Evolutionary conservation across 306 rosid species (phyloP).

Genomic region (Vigna nakashimae): DNA sequence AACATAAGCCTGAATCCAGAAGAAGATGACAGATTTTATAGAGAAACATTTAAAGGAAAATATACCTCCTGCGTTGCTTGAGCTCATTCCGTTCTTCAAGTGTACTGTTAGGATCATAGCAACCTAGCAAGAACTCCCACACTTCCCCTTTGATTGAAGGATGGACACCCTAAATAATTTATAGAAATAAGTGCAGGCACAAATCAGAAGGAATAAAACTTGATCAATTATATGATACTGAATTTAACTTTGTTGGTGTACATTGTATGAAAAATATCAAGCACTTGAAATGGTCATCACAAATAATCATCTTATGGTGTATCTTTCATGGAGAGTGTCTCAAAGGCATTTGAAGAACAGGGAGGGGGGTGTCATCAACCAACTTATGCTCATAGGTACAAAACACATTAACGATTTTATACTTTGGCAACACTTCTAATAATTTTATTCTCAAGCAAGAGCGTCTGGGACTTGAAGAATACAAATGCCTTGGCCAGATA

Average conservation of each 20-base stretch:
- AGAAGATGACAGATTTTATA: constrained; percentile 13
- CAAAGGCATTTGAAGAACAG: not conserved
- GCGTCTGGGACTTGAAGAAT: not conserved
- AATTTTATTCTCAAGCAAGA: not conserved
- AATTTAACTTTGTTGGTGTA: not conserved
- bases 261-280: constrained; percentile 28
- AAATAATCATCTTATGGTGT: constrained; percentile 35
- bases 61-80: constrained; percentile 77
- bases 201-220: constrained; percentile 32
- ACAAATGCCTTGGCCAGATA: not conserved
- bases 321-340: constrained; percentile 12
- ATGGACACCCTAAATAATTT: constrained; percentile 77
- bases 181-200: constrained; percentile 33
- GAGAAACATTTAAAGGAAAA: constrained; percentile 31
- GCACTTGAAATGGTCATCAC: constrained; percentile 21
- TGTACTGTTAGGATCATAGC: constrained; percentile 88
- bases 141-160: constrained; percentile 94
- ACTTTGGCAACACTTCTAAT: not conserved
- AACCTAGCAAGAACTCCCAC: constrained; percentile 96
- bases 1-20: constrained; percentile 12
- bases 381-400: not conserved
- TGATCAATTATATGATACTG: constrained; percentile 13
- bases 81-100: constrained; percentile 75
- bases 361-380: not conserved
- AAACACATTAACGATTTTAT: not conserved